These are phyloP conservation scores for Talaromyces funiculosus DNA, from an alignment of 2,329 filamentous ascomycete species.

Conservation along the genomic window DNA sequence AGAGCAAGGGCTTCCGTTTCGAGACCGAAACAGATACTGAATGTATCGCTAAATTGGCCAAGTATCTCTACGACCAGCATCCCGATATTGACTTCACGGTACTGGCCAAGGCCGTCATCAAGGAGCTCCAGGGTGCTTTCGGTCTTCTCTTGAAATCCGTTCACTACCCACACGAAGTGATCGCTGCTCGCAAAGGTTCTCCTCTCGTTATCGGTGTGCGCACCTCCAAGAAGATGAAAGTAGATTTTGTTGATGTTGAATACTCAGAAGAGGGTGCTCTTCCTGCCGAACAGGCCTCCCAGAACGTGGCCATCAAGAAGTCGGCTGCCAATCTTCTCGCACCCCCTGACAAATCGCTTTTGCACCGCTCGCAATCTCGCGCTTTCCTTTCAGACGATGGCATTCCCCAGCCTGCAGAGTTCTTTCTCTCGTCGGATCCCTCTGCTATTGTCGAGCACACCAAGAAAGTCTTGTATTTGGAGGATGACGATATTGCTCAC, in stretches of 20 bases:
- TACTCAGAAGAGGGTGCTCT: slow-evolving; percentile 85
- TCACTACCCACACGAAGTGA: slow-evolving; percentile 95
- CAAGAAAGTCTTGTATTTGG: slow-evolving; percentile 99
- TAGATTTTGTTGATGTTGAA: slow-evolving; percentile 98
- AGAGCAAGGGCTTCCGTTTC: slow-evolving; percentile 94
- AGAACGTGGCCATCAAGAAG: slow-evolving; percentile 97
- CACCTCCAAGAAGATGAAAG: slow-evolving; percentile 99
- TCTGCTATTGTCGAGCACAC: slow-evolving; percentile 99
- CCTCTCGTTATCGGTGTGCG: slow-evolving; percentile 95
- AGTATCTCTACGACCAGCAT: slow-evolving; percentile 95
- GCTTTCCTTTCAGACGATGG: slow-evolving; percentile 99
- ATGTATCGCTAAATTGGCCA: slow-evolving; percentile 97
- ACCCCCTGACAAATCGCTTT: slow-evolving; percentile 92
- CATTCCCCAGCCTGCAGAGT: slow-evolving; percentile 95
- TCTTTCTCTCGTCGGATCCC: slow-evolving; percentile 98
- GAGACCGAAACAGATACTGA: slow-evolving; percentile 99
- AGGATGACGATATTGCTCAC: slow-evolving; percentile 99
- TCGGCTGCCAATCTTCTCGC: slow-evolving; percentile 67
- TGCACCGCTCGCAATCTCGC: slow-evolving; percentile 96
- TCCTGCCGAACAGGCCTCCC: slow-evolving; percentile 86
- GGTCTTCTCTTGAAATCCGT: slow-evolving; percentile 97
- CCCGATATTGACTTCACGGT: slow-evolving; percentile 93
- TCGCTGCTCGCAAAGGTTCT: slow-evolving; percentile 97
- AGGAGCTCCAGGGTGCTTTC: slow-evolving; percentile 96
- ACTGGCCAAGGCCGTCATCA: slow-evolving; percentile 94